Percentiles rank a stretch among this genome's conserved stretches.
Evolutionary conservation across 148 eudicot species (phyloP).

Genomic region (Amaranthus cruentus): DNA sequence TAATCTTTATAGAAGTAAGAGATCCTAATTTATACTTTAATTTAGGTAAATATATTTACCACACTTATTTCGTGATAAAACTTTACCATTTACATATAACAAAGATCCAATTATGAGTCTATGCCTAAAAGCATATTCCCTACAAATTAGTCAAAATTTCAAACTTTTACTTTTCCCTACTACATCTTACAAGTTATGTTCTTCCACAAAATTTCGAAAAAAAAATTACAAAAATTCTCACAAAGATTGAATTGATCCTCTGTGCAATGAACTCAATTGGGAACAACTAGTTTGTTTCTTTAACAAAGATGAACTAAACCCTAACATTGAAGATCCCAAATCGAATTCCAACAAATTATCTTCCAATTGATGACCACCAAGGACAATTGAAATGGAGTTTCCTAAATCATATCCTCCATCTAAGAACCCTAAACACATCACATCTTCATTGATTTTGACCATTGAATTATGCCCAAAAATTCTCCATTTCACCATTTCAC

Average conservation of each 20-base stretch:
- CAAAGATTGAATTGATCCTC: background rate
- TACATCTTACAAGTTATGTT: too few relatives aligned
- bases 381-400: constrained; percentile 32
- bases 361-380: constrained; percentile 79
- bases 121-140: too few relatives aligned
- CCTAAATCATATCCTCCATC: constrained; percentile 50
- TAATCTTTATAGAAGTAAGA: too few relatives aligned
- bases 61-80: too few relatives aligned
- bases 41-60: too few relatives aligned
- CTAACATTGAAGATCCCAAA: constrained; percentile 60
- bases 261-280: background rate
- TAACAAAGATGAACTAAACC: constrained; percentile 67
- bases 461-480: constrained; percentile 52
- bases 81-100: too few relatives aligned
- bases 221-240: constrained; percentile 4
- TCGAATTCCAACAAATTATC: constrained; percentile 72
- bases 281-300: constrained; percentile 37
- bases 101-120: too few relatives aligned
- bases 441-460: constrained; percentile 47
- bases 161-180: too few relatives aligned
- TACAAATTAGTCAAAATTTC: too few relatives aligned
- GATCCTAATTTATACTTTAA: too few relatives aligned
- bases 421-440: constrained; percentile 65
- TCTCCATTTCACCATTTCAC: constrained; percentile 86
- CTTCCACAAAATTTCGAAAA: too few relatives aligned